Evolutionary conservation across 2,329 filamentous ascomycete species (phyloP).

Genomic region (Leptographium flavum): DNA sequence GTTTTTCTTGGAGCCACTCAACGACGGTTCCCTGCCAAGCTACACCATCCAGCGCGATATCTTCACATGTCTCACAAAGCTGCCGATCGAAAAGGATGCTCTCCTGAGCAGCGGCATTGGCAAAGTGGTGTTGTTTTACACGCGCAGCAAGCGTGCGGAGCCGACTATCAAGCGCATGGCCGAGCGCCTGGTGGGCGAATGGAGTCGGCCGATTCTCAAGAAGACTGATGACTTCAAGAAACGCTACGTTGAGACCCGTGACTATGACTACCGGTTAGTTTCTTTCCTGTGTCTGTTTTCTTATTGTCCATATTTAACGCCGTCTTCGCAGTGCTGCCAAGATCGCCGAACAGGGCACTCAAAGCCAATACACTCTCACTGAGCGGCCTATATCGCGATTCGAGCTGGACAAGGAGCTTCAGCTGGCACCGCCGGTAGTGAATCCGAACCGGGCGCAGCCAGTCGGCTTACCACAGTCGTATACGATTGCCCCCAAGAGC

Average conservation of each 20-base stretch:
- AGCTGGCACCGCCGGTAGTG: slow-evolving; percentile 39
- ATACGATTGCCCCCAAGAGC: slow-evolving; percentile 46
- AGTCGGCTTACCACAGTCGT: slow-evolving; percentile 38
- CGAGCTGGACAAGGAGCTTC: slow-evolving; percentile 41
- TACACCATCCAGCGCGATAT: slow-evolving; percentile 97
- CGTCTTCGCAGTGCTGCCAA: slow-evolving; percentile 32
- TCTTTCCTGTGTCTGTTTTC: background rate
- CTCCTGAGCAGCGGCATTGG: slow-evolving; percentile 86
- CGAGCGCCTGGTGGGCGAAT: slow-evolving; percentile 83
- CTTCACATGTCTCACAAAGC: slow-evolving; percentile 61
- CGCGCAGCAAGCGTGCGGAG: slow-evolving; percentile 83
- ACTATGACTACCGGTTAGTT: slow-evolving; percentile 49
- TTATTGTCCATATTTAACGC: background rate
- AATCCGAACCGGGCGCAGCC: slow-evolving; percentile 42
- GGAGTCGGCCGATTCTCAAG: slow-evolving; percentile 89
- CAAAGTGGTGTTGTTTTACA: slow-evolving; percentile 95
- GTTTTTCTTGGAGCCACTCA: slow-evolving; percentile 92
- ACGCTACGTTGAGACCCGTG: slow-evolving; percentile 49
- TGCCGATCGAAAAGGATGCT: slow-evolving; percentile 84
- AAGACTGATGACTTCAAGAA: slow-evolving; percentile 92
- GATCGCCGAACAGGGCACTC: slow-evolving; percentile 24
- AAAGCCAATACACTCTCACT: slow-evolving; percentile 33
- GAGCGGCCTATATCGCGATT: slow-evolving; percentile 28
- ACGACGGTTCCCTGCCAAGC: slow-evolving; percentile 84
- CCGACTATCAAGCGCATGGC: slow-evolving; percentile 83